Evolutionary conservation across 73 alveolate species (phyloP).

Genomic region (Paramecium caudatum): DNA sequence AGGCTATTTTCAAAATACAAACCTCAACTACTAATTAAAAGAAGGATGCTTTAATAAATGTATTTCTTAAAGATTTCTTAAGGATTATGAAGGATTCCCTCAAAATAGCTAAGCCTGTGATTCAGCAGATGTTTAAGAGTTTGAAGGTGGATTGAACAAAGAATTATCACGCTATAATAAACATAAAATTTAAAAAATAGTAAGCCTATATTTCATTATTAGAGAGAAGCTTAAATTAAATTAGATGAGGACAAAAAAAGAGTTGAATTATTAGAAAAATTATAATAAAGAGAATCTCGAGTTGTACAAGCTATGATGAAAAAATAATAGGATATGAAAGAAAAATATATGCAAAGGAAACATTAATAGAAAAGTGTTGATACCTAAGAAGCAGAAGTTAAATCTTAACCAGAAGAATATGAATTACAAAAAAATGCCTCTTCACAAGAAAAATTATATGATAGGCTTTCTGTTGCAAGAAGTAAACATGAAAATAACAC

Average conservation of each 20-base stretch:
- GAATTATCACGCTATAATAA: constrained; percentile 24
- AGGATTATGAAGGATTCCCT: too few relatives aligned
- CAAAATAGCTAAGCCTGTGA: too few relatives aligned
- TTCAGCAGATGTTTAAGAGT: background rate
- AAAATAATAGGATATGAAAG: constrained; percentile 31
- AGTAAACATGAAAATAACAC: background rate
- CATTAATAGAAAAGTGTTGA: background rate
- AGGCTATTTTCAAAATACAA: too few relatives aligned
- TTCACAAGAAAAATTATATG: too few relatives aligned
- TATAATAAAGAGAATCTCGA: background rate
- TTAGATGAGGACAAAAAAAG: constrained; percentile 33
- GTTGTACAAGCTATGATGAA: background rate
- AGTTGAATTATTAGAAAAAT: constrained; percentile 31
- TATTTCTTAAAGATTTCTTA: too few relatives aligned
- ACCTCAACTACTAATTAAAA: too few relatives aligned
- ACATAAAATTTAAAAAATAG: constrained; percentile 24
- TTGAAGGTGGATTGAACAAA: constrained; percentile 12
- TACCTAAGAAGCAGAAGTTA: background rate
- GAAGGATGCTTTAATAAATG: too few relatives aligned
- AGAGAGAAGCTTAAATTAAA: constrained; percentile 66
- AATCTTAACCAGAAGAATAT: background rate
- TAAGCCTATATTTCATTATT: background rate
- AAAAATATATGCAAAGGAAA: background rate
- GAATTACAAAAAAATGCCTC: background rate
- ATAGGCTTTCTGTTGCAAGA: background rate